Percentiles rank a stretch among this genome's conserved stretches.
Conservation (phyloP, 192 early-diverging fungal genomes). For the Coemansia sp. region DNA sequence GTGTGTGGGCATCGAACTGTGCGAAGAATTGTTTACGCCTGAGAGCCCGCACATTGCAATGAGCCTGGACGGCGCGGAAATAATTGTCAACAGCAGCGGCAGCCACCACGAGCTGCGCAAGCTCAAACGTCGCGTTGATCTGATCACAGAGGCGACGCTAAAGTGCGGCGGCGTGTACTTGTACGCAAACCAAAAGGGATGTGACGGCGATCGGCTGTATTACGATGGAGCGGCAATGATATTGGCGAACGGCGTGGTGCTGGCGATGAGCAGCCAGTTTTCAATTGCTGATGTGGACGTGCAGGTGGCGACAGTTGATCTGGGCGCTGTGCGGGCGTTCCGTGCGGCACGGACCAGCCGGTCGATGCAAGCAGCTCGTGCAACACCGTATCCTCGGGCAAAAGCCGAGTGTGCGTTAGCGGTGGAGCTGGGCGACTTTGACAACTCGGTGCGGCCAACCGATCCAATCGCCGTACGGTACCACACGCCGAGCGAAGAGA, state of each 20-base stretch:
- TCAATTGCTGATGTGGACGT: slow-evolving; percentile 94
- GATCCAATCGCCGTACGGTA: slow-evolving; percentile 51
- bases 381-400: slow-evolving; percentile 65
- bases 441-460: slow-evolving; percentile 45
- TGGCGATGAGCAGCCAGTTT: slow-evolving; percentile 91
- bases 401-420: slow-evolving; percentile 57
- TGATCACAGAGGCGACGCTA: slow-evolving; percentile 85
- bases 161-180: slow-evolving; percentile 95
- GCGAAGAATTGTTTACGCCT: slow-evolving; percentile 97
- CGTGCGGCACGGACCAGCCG: slow-evolving; percentile 70
- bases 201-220: slow-evolving; percentile 97
- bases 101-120: slow-evolving; percentile 97
- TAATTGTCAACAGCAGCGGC: slow-evolving; percentile 93
- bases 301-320: slow-evolving; percentile 83
- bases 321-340: slow-evolving; percentile 83
- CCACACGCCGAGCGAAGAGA: slow-evolving; percentile 86
- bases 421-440: slow-evolving; percentile 30
- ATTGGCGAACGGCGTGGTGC: slow-evolving; percentile 80
- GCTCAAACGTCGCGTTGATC: slow-evolving; percentile 76
- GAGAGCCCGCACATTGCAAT: slow-evolving; percentile 91
- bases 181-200: slow-evolving; percentile 96
- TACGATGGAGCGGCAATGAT: slow-evolving; percentile 95
- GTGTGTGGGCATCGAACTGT: slow-evolving; percentile 89
- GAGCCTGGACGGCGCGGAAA: slow-evolving; percentile 93
- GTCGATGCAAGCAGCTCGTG: slow-evolving; percentile 72